Percentiles rank a stretch among this genome's conserved stretches.
phyloP scores from a whole-genome alignment of 2,329 filamentous ascomycete species.

The Neobulgaria alba region DNA sequence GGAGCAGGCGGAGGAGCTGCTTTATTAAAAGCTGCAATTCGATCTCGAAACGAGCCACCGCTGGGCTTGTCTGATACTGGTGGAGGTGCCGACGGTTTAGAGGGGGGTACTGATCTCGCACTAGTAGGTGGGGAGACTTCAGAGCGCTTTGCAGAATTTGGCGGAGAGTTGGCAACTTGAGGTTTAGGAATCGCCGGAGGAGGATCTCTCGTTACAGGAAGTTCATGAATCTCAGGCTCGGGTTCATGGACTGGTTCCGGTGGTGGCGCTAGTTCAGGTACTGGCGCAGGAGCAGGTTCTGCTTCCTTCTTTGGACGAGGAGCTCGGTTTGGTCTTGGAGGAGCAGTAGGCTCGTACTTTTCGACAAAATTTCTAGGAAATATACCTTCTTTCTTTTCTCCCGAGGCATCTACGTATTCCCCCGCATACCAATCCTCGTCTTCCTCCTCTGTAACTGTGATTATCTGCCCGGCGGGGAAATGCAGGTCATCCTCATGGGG shows the following conservation, averaged over 20 bases:
- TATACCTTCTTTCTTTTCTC: conserved; percentile 71
- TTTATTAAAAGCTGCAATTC: conserved; percentile 96
- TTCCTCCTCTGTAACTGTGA: conserved; percentile 87
- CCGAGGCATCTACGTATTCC: conserved; percentile 71
- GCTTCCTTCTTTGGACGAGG: conserved; percentile 53
- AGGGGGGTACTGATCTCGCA: conserved; percentile 16
- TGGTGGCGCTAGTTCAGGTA: conserved; percentile 30
- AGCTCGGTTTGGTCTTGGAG: conserved; percentile 71
- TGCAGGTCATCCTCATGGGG: conserved; percentile 90
- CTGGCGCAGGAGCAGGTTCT: conserved; percentile 31
- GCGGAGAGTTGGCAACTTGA: conserved; percentile 30
- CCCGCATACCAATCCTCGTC: conserved; percentile 92
- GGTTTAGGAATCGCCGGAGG: conserved; percentile 30
- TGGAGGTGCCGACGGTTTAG: conserved; percentile 43
- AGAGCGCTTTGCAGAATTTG: conserved; percentile 22
- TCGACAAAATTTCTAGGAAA: conserved; percentile 98
- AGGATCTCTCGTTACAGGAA: conserved; percentile 26
- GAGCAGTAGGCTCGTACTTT: conserved; percentile 83
- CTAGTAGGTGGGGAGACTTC: conserved; percentile 28
- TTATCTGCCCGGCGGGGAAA: conserved; percentile 78
- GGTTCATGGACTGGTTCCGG: conserved; percentile 31
- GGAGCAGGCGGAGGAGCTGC: conserved; percentile 79
- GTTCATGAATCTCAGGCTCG: conserved; percentile 30
- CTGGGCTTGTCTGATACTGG: conserved; percentile 66
- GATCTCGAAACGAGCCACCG: conserved; percentile 78